Conservation (phyloP, 257 asterid genomes). For the Euphrasia confusa region DNA sequence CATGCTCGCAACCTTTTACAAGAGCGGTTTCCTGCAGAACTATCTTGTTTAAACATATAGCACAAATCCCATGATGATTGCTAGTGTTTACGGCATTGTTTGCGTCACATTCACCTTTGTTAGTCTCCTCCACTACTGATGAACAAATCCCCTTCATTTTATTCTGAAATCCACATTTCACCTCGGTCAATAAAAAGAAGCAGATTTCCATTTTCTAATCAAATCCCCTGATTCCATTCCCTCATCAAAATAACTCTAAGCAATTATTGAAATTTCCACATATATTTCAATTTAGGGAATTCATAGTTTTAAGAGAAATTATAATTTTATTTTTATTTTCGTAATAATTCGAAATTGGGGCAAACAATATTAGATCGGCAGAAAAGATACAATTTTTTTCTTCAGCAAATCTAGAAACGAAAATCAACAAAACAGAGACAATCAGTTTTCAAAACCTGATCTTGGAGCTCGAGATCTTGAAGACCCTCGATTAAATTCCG, state of each 20-base stretch:
- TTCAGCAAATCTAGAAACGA: background rate
- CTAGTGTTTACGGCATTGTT: constrained; percentile 21
- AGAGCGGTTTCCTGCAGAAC: constrained; percentile 75
- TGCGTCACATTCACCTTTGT: constrained; percentile 11
- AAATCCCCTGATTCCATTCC: background rate
- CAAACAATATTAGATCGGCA: background rate
- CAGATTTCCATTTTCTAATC: background rate
- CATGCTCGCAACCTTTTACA: constrained; percentile 97
- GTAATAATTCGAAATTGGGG: too few species aligned
- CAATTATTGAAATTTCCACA: background rate
- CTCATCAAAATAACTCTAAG: background rate
- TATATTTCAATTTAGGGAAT: too few species aligned
- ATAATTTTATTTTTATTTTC: too few species aligned
- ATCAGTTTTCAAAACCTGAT: constrained; percentile 34
- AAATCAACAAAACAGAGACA: background rate
- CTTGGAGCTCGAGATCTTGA: constrained; percentile 36
- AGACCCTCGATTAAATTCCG: constrained; percentile 32
- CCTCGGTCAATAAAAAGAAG: constrained; percentile 4
- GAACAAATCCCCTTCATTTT: constrained; percentile 30
- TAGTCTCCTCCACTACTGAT: constrained; percentile 30
- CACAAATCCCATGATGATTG: constrained; percentile 60
- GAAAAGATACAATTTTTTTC: constrained; percentile 1
- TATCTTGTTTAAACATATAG: constrained; percentile 66
- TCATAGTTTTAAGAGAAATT: too few species aligned
- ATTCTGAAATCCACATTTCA: constrained; percentile 35